Evolutionary conservation across 257 asterid species (phyloP), one percentile per base, ranked within the genome.

Genomic region (Penstemon newberryi): DNA sequence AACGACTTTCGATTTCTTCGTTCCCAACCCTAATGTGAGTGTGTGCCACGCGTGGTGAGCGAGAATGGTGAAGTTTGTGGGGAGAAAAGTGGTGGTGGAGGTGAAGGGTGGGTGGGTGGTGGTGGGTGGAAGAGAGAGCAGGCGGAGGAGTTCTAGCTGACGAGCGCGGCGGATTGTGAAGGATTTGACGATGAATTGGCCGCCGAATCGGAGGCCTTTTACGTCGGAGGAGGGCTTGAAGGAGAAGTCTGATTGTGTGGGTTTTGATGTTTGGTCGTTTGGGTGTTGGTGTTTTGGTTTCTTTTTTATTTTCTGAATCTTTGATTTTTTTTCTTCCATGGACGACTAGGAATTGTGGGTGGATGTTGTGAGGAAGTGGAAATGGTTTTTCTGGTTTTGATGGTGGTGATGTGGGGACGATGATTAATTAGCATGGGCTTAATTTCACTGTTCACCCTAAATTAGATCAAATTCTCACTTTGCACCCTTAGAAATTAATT

Each of bases 41-140:
- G 99, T 94, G 76, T 94, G 96, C 98, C 99, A 94, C 5, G 99
- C 99, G 71, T 86, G 95, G 79, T 94, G 99, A 0, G 99, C 99
- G 33, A 94, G 85, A 75, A 94, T 94, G 25, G 99, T 94, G 87
- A 94, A 94, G 70, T 94, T 94, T 11, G 96, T 91, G 5, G 99
- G 98, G 46, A 94, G 67, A 74, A 75, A 94, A 0, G 90, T 89
- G 53, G 96, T 81, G 65, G 92, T 81, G 56, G 99, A 94, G n/a
- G 90, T 70, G 69, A 94, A 85, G 0, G 79, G 74, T 0, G 74
- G 65, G 42, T 39, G 50, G 66, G 49, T 40, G 59, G 64, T 36
- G 53, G 69, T 37, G 68, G 85, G 83, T 12, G 96, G 92, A 4
- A 94, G 88, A 4, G 86, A 83, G 66, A 91, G 96, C 77, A 94